These are phyloP conservation scores for Blastomyces emzantsi DNA, from an alignment of 2,329 filamentous ascomycete genomes.

Conservation along the genomic window DNA sequence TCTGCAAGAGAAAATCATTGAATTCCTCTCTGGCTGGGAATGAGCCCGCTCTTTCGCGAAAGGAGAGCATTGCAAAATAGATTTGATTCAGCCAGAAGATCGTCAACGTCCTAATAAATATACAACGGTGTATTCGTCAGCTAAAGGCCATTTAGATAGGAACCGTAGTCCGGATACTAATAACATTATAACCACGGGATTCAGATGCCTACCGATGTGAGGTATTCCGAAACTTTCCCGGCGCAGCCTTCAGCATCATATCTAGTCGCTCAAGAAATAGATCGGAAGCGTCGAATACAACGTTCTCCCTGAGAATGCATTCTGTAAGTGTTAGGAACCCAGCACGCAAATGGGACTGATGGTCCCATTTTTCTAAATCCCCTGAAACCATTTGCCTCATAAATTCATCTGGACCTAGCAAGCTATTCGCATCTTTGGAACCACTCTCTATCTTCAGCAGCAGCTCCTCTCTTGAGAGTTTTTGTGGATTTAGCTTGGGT, in stretches of 20 bases:
- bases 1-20: constrained; percentile 3
- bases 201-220: constrained; percentile 2
- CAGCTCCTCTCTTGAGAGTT: not conserved
- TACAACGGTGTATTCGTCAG: not conserved
- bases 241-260: constrained; percentile 6
- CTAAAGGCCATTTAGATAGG: not conserved
- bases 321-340: constrained; percentile 1
- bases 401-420: constrained; percentile 3
- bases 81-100: constrained; percentile 8
- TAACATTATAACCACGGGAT: not conserved
- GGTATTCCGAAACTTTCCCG: constrained; percentile 6
- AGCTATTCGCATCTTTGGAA: not conserved
- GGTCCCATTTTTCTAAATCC: not conserved
- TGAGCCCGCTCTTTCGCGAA: not conserved
- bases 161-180: not conserved
- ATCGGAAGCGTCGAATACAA: constrained; percentile 5
- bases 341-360: constrained; percentile 7
- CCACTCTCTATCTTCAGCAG: not conserved
- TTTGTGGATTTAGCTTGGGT: not conserved
- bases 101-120: constrained; percentile 3
- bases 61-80: constrained; percentile 3
- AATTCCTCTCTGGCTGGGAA: constrained; percentile 1
- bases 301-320: constrained; percentile 4
- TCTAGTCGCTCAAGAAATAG: constrained; percentile 5
- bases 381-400: constrained; percentile 4